Evolutionary conservation across 2,329 filamentous ascomycete genomes (phyloP).

Genomic region (Trichoderma gracile): DNA sequence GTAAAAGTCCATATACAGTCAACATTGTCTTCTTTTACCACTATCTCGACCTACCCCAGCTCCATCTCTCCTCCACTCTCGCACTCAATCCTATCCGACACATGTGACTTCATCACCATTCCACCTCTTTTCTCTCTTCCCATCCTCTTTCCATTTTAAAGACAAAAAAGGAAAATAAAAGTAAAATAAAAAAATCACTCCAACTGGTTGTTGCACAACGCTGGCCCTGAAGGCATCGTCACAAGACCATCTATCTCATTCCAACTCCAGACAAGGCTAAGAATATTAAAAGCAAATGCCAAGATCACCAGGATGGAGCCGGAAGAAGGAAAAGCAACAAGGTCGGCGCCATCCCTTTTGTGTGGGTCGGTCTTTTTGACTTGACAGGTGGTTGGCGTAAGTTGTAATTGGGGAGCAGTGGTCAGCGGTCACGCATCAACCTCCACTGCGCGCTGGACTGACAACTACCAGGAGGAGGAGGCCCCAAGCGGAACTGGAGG

Average conservation of each 20-base stretch:
- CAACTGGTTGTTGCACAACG: conserved; percentile 22
- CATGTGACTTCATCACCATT: background rate
- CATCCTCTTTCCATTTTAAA: background rate
- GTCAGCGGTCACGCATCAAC: conserved; percentile 4
- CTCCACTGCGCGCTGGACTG: conserved; percentile 7
- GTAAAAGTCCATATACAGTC: background rate
- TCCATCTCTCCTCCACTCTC: background rate
- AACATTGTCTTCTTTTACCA: background rate
- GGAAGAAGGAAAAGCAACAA: conserved; percentile 23
- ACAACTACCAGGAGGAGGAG: conserved; percentile 11
- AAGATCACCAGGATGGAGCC: conserved; percentile 25
- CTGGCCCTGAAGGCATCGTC: conserved; percentile 19
- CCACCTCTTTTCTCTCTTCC: conserved; percentile 15
- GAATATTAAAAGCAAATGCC: conserved; percentile 27
- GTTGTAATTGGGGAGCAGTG: conserved; percentile 17
- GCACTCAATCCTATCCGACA: no score
- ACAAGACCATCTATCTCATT: conserved; percentile 26
- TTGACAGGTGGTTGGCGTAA: conserved; percentile 22
- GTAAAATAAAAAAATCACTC: conserved; percentile 7
- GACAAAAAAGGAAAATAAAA: conserved; percentile 1
- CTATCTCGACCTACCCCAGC: conserved; percentile 1
- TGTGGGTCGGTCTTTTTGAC: background rate
- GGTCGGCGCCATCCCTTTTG: conserved; percentile 20
- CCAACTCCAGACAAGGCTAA: conserved; percentile 27
- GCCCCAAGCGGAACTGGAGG: background rate